Evolutionary conservation across 2,329 filamentous ascomycete genomes (phyloP).

Genomic region (Cyclaneusma minus): DNA sequence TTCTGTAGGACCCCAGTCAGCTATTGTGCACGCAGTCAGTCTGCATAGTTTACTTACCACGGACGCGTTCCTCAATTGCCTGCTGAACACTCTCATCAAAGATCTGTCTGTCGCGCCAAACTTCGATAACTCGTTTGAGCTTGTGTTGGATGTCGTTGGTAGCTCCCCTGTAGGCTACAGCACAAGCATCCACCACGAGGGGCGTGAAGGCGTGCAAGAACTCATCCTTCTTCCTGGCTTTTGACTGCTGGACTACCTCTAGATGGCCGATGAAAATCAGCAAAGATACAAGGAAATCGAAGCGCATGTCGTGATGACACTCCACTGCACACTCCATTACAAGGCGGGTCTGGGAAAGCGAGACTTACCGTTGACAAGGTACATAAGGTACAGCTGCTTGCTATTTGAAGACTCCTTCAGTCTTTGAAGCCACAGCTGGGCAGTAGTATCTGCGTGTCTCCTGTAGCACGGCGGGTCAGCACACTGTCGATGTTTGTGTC

Average conservation of each 20-base stretch:
- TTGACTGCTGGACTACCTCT: slow-evolving; percentile 96
- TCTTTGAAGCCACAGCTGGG: slow-evolving; percentile 79
- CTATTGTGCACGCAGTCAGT: not conserved
- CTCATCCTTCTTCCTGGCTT: slow-evolving; percentile 80
- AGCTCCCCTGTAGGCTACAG: slow-evolving; percentile 80
- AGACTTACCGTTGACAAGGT: slow-evolving; percentile 76
- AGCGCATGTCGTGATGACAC: slow-evolving; percentile 2
- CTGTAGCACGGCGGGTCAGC: slow-evolving; percentile 32
- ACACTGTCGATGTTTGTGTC: slow-evolving; percentile 1
- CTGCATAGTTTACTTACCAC: slow-evolving; percentile 40
- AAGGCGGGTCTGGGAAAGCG: not conserved
- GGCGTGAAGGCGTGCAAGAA: slow-evolving; percentile 87
- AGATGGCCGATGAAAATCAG: slow-evolving; percentile 11
- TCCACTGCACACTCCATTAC: too few relatives aligned
- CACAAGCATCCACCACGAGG: slow-evolving; percentile 78
- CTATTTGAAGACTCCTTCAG: slow-evolving; percentile 75
- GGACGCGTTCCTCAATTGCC: slow-evolving; percentile 63
- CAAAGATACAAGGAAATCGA: slow-evolving; percentile 5
- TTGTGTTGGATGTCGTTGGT: slow-evolving; percentile 77
- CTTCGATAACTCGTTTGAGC: slow-evolving; percentile 76
- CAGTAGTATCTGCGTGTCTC: slow-evolving; percentile 82
- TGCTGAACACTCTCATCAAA: slow-evolving; percentile 71
- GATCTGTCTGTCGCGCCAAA: slow-evolving; percentile 78
- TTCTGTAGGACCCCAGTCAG: slow-evolving; percentile 25
- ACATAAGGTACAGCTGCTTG: slow-evolving; percentile 81